Evolutionary conservation across 2,329 filamentous ascomycete species (phyloP).

Genomic region (Calycina marina): DNA sequence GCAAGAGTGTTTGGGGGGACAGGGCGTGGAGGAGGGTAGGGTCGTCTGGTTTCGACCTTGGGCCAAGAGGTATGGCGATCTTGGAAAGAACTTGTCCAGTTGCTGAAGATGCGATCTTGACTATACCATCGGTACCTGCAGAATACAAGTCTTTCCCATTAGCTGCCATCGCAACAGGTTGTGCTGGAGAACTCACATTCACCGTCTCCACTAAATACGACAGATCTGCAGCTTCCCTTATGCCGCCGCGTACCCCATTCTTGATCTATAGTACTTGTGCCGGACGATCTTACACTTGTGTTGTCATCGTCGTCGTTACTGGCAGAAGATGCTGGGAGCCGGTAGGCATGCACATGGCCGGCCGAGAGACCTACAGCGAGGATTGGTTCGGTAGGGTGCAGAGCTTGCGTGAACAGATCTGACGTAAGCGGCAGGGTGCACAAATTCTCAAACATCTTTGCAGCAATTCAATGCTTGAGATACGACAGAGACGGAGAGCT

Average conservation of each 20-base stretch:
- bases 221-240: slow-evolving; percentile 79
- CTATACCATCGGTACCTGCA: slow-evolving; percentile 42
- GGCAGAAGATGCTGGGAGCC: slow-evolving; percentile 43
- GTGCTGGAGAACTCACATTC: slow-evolving; percentile 36
- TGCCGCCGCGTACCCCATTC: slow-evolving; percentile 80
- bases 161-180: slow-evolving; percentile 3
- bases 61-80: slow-evolving; percentile 49
- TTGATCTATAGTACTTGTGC: slow-evolving; percentile 64
- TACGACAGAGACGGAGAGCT: too few relatives aligned
- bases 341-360: slow-evolving; percentile 76
- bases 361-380: slow-evolving; percentile 73
- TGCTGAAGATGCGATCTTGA: slow-evolving; percentile 41
- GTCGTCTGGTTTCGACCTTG: slow-evolving; percentile 37
- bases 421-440: slow-evolving; percentile 76
- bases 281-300: slow-evolving; percentile 37
- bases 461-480: too few relatives aligned
- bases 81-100: slow-evolving; percentile 66
- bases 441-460: slow-evolving; percentile 49
- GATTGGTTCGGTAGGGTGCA: slow-evolving; percentile 74
- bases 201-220: slow-evolving; percentile 70
- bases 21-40: slow-evolving; percentile 71
- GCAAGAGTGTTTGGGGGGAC: slow-evolving; percentile 74
- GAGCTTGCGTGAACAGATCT: slow-evolving; percentile 77
- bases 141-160: slow-evolving; percentile 37
- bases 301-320: slow-evolving; percentile 36